A percentile compares a stretch with the other conserved stretches of the same genome.
phyloP scores from a whole-genome alignment of 2,329 filamentous ascomycete species.

The Dothideomycetes sp. region DNA sequence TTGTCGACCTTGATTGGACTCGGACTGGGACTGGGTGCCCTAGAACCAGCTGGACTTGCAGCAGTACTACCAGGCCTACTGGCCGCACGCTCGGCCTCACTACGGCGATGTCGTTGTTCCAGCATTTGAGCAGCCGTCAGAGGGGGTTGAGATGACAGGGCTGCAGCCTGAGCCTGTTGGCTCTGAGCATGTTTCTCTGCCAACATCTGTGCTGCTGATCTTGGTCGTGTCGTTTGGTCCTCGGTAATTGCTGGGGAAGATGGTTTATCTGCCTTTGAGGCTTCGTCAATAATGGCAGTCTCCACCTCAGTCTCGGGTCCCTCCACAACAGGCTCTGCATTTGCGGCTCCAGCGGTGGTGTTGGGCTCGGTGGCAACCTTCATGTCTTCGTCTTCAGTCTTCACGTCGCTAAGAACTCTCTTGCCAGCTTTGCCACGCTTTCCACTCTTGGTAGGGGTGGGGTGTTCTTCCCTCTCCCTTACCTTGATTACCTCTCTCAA shows the following conservation, averaged over 20 bases:
- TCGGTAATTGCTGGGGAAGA: not conserved
- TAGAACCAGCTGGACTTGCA: not conserved
- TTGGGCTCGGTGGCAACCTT: not conserved
- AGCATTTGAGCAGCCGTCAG: not conserved
- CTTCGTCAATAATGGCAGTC: too few species aligned
- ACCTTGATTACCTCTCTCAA: conserved; percentile 9
- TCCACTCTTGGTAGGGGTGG: conserved; percentile 12
- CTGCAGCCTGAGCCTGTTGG: not conserved
- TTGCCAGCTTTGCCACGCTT: conserved; percentile 7
- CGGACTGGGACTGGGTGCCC: not conserved
- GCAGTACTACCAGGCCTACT: not conserved
- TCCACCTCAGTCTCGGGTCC: not conserved
- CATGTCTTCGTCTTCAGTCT: not conserved
- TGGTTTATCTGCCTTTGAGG: too few species aligned
- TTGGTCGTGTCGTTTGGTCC: not conserved
- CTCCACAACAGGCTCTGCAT: not conserved
- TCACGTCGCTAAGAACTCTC: not conserved
- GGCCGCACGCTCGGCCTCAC: not conserved
- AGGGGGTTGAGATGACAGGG: not conserved
- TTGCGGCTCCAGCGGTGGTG: not conserved
- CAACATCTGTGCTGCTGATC: not conserved
- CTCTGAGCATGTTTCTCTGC: not conserved
- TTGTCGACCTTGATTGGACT: conserved; percentile 12
- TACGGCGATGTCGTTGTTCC: not conserved
- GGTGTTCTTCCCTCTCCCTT: conserved; percentile 8